Base-by-base conservation (phyloP, 106 monocot species). In the Chionographis japonica region DNA sequence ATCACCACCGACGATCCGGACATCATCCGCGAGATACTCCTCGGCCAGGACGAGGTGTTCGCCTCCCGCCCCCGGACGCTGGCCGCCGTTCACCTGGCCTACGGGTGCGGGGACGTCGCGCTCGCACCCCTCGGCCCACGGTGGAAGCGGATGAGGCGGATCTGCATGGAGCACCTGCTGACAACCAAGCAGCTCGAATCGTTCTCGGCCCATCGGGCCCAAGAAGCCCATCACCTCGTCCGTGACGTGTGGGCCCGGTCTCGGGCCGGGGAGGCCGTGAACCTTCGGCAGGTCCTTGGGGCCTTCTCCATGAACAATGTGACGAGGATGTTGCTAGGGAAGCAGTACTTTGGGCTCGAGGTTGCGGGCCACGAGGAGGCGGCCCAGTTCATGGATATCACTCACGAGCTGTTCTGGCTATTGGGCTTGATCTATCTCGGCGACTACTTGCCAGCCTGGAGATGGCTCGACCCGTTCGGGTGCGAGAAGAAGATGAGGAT, bases 301-400 rank as follows among this genome's bases (percentile, higher is more conserved):
- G 89, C 84, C 37, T 92, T 92, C 67, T 92, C 95, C 49, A 84
- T 85, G 84, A 89, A 89, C 72, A 97, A 97, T n/a, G 91, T 97
- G 54, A 97, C 92, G 7, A 82, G 92, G 69, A 92, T 97, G 95
- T 51, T 97, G n/a, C 67, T 97, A 8, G 95, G 95, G 54, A 97
- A 97, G 78, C 89, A 88, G 53, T 92, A 87, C 67, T 82, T 79
- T 12, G 85, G 85, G 16, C 74, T 54, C 0, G 76, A 64, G 39
- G 15, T 46, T 1, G 77, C 63, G 2, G 70, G 75, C 4, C 71
- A 66, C 4, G 37, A 68, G 54, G 91, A 89, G 77, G 89, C 91
- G 2, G 57, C 70, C 68, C 86, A 97, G 80, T 97, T 92, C 74
- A 82, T 86, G 82, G 69, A 72, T 12, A 84, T 92, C 20, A 97